Conservation (phyloP, 1,139 yeast genomes). For the Pichia sp. region DNA sequence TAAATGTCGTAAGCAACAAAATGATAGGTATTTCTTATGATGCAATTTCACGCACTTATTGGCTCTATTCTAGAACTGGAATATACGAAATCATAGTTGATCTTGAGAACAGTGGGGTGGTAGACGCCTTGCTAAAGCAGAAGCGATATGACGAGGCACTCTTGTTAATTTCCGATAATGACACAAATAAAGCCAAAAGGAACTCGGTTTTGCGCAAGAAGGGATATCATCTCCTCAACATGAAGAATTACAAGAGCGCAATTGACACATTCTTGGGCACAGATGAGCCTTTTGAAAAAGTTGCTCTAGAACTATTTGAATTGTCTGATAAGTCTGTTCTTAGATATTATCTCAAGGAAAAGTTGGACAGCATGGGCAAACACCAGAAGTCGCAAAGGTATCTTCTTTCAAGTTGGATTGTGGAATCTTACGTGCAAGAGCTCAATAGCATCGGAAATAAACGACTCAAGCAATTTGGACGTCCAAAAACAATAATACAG, state of each 20-base stretch:
- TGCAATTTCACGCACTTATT: conserved; percentile 42
- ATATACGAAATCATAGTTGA: conserved; percentile 64
- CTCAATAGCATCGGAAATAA: no score
- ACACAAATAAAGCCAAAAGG: conserved; percentile 32
- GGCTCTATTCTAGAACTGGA: conserved; percentile 46
- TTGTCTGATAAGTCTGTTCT: conserved; percentile 37
- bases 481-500: conserved; percentile 2
- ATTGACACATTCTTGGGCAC: conserved; percentile 59
- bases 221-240: conserved; percentile 49
- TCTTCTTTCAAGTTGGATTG: conserved; percentile 76
- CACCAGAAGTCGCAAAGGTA: conserved; percentile 45
- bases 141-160: conserved; percentile 68
- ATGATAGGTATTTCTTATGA: conserved; percentile 59
- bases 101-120: conserved; percentile 66
- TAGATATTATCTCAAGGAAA: conserved; percentile 48
- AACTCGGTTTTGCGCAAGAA: conserved; percentile 57
- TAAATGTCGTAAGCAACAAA: conserved; percentile 28
- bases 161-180: conserved; percentile 29
- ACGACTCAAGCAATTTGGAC: no score
- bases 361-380: conserved; percentile 37
- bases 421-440: conserved; percentile 55
- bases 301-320: conserved; percentile 58
- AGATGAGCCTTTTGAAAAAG: conserved; percentile 63
- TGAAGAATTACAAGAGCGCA: conserved; percentile 38
- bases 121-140: conserved; percentile 63